Percentiles rank a stretch among this genome's conserved stretches.
These are phyloP conservation scores for Neoascochyta sp. DNA, from an alignment of 2,329 filamentous ascomycete genomes.

Conservation along the genomic window DNA sequence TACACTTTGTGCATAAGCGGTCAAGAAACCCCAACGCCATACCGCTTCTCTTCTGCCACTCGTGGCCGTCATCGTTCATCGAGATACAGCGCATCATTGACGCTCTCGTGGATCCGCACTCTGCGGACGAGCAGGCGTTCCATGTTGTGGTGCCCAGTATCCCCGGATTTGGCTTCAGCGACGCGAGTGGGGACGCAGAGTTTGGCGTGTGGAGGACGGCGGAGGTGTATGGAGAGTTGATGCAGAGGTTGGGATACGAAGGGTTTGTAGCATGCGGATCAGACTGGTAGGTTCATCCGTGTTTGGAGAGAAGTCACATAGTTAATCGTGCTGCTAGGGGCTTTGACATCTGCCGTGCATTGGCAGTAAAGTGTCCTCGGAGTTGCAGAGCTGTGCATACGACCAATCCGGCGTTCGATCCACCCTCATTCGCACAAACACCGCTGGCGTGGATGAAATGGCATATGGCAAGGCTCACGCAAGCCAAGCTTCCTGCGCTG, in stretches of 20 bases:
- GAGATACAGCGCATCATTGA: slow-evolving; percentile 56
- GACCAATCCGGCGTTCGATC: slow-evolving; percentile 53
- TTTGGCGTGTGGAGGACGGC: slow-evolving; percentile 54
- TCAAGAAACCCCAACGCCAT: slow-evolving; percentile 55
- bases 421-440: slow-evolving; percentile 47
- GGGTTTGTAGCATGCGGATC: slow-evolving; percentile 57
- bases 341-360: slow-evolving; percentile 41
- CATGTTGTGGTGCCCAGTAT: slow-evolving; percentile 65
- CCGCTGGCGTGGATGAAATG: slow-evolving; percentile 55
- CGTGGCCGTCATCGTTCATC: slow-evolving; percentile 63
- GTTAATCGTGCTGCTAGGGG: slow-evolving; percentile 30
- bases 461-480: slow-evolving; percentile 47
- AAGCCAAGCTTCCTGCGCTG: slow-evolving; percentile 41
- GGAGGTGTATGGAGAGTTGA: slow-evolving; percentile 55
- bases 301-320: background rate
- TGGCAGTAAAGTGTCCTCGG: slow-evolving; percentile 49
- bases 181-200: slow-evolving; percentile 52
- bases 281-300: slow-evolving; percentile 41
- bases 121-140: slow-evolving; percentile 47
- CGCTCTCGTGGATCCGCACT: slow-evolving; percentile 52
- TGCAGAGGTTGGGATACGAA: slow-evolving; percentile 58
- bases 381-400: slow-evolving; percentile 60
- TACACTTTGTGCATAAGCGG: slow-evolving; percentile 63
- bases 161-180: slow-evolving; percentile 65
- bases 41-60: slow-evolving; percentile 62